These are phyloP conservation scores for Podila verticillata DNA, from an alignment of 192 early-diverging fungal genomes.

Conservation along the genomic window DNA sequence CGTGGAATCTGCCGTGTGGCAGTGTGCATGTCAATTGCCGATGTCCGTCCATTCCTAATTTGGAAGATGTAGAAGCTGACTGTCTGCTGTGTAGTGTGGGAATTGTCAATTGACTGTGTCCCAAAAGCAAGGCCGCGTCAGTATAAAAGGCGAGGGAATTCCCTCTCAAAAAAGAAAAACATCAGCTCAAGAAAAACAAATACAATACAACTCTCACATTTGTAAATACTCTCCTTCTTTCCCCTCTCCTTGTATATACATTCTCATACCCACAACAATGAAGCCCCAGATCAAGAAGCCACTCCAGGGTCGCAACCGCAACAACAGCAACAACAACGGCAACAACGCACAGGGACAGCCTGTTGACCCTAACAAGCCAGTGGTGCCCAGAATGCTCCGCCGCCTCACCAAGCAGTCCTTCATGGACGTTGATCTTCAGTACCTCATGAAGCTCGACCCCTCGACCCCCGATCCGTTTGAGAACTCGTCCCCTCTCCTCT, in stretches of 20 bases:
- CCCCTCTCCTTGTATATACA: not conserved
- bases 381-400: slow-evolving; percentile 41
- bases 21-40: not conserved
- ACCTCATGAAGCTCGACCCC: slow-evolving; percentile 42
- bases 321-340: slow-evolving; percentile 1
- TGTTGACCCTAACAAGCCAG: not conserved
- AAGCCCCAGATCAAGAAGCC: slow-evolving; percentile 47
- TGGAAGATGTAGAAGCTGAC: not conserved
- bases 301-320: slow-evolving; percentile 41
- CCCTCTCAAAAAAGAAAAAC: not conserved
- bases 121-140: too few relatives aligned
- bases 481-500: slow-evolving; percentile 44
- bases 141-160: not conserved
- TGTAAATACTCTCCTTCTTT: not conserved
- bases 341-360: slow-evolving; percentile 1
- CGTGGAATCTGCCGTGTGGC: not conserved
- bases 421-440: slow-evolving; percentile 48
- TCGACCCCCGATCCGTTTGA: slow-evolving; percentile 42
- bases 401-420: slow-evolving; percentile 49
- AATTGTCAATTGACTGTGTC: not conserved
- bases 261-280: slow-evolving; percentile 12
- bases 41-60: not conserved
- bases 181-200: not conserved
- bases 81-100: not conserved
- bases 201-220: not conserved